Base-by-base conservation (phyloP, 805 yeast species). In the Suhomyces vadensis region DNA sequence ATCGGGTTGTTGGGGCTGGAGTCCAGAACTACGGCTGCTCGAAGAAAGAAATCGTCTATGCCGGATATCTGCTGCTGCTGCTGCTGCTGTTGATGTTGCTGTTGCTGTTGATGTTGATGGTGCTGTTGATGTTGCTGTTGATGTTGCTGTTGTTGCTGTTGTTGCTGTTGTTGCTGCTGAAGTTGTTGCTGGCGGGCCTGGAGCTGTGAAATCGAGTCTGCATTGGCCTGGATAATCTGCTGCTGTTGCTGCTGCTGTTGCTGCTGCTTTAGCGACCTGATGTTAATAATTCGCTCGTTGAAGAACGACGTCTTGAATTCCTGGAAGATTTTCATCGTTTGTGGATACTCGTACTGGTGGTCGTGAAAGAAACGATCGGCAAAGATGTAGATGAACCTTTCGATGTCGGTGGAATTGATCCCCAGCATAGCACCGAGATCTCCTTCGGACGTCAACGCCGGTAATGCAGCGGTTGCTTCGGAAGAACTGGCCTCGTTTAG, bases 291-390 rank as follows among this genome's bases (percentile, higher is more conserved):
- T 44, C 75, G 48, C 53, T 72, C 77, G 42, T 69, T 69, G 41
- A 62, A 58, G 44, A 72, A 71, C 16, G 75, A 61, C 37, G 54
- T 59, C 51, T 71, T 71, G 54, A 72, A 71, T 45, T 71, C 74
- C 47, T 69, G 75, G 53, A 70, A 72, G 9, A 67, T 56, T 52
- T 70, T 69, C 35, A 66, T 53, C 11, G 75, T 69, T 48, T 71
- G 74, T 3, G 77, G 77, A 43, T 68, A 72, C 37, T 69, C 73
- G 46, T 59, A 66, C 43, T 62, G 69, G 51, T 67, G 64, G 35
- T 67, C 69, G 45, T 57, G 63, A 58, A 72, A 71, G 45, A 70
- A 72, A 36, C 64, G 52, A 53, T 69, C 75, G 5, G 74, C 77
- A 52, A 67, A 67, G 55, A 65, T 61, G 44, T 63, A 67, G 22